Conservation (phyloP, 306 rosid genomes). For the Mimosa bimucronata region DNA sequence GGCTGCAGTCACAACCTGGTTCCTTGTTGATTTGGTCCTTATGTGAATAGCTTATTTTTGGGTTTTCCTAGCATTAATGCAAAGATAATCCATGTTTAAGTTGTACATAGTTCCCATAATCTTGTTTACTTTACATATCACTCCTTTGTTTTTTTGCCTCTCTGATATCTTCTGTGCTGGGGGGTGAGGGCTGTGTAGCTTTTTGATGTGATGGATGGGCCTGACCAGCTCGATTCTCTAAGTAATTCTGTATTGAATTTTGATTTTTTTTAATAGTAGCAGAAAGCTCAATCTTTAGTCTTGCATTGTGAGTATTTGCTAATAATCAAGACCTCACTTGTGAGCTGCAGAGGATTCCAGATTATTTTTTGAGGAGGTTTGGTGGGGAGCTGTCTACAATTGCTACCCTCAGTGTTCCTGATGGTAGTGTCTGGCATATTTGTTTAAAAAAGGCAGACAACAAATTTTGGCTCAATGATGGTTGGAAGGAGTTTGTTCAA, state of each 20-base stretch:
- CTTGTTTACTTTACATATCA: conserved; percentile 4
- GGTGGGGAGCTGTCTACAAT: conserved; percentile 70
- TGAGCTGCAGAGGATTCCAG: conserved; percentile 81
- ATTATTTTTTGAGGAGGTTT: conserved; percentile 66
- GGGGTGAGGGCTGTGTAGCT: conserved; percentile 6
- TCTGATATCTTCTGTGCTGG: background rate
- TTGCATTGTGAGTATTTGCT: conserved; percentile 24
- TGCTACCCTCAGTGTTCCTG: conserved; percentile 75
- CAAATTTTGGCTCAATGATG: conserved; percentile 70
- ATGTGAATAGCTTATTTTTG: conserved; percentile 15
- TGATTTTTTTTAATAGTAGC: background rate
- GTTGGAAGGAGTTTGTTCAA: conserved; percentile 88
- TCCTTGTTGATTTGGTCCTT: conserved; percentile 7
- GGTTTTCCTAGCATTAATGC: background rate
- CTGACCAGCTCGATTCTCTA: background rate
- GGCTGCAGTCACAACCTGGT: background rate
- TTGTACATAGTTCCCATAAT: conserved; percentile 9
- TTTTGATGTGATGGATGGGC: conserved; percentile 10
- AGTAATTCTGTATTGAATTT: conserved; percentile 10
- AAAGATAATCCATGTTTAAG: background rate
- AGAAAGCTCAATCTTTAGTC: conserved; percentile 4
- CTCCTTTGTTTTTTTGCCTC: background rate
- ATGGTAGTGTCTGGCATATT: conserved; percentile 73
- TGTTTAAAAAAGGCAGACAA: conserved; percentile 68
- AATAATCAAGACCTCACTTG: conserved; percentile 26